Evolutionary conservation across 129 eudicot species (phyloP).

Genomic region (Daucus carota): DNA sequence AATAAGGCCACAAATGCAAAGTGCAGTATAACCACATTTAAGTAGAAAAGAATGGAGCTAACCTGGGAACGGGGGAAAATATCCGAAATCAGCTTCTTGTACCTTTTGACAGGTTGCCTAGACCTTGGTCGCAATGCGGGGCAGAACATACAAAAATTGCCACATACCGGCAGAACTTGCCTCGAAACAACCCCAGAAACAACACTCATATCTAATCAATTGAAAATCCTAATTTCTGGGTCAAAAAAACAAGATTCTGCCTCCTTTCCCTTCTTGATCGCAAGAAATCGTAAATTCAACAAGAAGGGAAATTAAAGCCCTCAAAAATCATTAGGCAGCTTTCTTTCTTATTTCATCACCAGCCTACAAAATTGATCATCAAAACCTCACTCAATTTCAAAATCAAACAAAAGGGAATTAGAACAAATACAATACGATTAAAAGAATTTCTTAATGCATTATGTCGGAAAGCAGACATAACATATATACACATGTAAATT

Average conservation of each 20-base stretch:
- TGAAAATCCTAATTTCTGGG: slow-evolving; percentile 11
- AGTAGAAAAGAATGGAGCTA: slow-evolving; percentile 11
- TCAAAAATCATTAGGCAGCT: slow-evolving; percentile 23
- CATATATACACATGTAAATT: not conserved
- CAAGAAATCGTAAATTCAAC: slow-evolving; percentile 8
- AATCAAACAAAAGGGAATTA: slow-evolving; percentile 1
- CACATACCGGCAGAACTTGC: slow-evolving; percentile 89
- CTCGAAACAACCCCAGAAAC: slow-evolving; percentile 83
- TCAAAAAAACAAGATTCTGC: slow-evolving; percentile 15
- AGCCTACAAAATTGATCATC: slow-evolving; percentile 38
- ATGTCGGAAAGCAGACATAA: not conserved
- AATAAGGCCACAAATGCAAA: not conserved
- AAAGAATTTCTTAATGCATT: not conserved
- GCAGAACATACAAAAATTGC: slow-evolving; percentile 75
- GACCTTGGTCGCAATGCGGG: slow-evolving; percentile 83
- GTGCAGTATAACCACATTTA: not conserved
- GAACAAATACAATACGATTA: not conserved
- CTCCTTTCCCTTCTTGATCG: slow-evolving; percentile 54
- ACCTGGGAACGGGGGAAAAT: slow-evolving; percentile 82
- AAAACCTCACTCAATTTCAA: slow-evolving; percentile 5
- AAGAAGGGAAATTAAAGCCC: slow-evolving; percentile 53
- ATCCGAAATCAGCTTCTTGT: slow-evolving; percentile 90
- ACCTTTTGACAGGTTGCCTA: slow-evolving; percentile 97
- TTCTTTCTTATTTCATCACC: slow-evolving; percentile 25
- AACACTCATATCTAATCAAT: slow-evolving; percentile 45